Base-by-base conservation (phyloP, 2,329 filamentous ascomycete species). In the Lithohypha guttulata region DNA sequence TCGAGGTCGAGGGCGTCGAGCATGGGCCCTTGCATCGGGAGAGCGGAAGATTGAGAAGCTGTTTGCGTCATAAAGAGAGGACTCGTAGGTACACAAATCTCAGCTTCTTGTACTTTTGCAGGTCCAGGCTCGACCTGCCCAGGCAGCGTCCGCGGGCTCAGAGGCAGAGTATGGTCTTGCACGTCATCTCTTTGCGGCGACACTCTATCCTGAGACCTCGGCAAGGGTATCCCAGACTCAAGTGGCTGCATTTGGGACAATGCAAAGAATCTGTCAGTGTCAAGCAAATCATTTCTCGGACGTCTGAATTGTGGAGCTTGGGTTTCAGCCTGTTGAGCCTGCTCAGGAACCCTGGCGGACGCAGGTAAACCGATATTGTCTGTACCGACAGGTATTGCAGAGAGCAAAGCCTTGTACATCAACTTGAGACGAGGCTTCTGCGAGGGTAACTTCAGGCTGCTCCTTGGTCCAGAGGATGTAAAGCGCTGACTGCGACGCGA, bases 391-490 rank as follows among this genome's bases (percentile, higher is more conserved):
- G n/a, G n/a, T n/a, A n/a, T n/a, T n/a, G n/a, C n/a, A n/a, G n/a
- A 17, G 15, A 63, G 43, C 21, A 63, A 45, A 15, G 58, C 59
- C 37, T 53, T 54, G 43, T 64, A 66, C 56, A 66, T 61, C 20
- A 67, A 41, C 41, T 65, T 66, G n/a, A 51, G 59, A 10, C 63
- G 59, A 6, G 61, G 60, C 34, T 60, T 62, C 22, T 52, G 15
- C 30, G 35, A 17, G 10, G 27, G 17, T 22, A 39, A 39, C 21
- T 31, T 39, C 8, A 39, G 35, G 11, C 35, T 30, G 19, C 35
- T 30, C 26, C 27, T 44, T 9, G 40, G 15, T 8, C 39, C 25
- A 35, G 30, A 33, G 18, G 28, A 35, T 13, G 42, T 36, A 10
- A 37, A 35, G 18, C 39, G 38, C 18, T 39, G 31, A 15, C 35